These are phyloP conservation scores for Keqinozyma sinolaborantium DNA, from an alignment of 1,139 yeast species.

Conservation along the genomic window DNA sequence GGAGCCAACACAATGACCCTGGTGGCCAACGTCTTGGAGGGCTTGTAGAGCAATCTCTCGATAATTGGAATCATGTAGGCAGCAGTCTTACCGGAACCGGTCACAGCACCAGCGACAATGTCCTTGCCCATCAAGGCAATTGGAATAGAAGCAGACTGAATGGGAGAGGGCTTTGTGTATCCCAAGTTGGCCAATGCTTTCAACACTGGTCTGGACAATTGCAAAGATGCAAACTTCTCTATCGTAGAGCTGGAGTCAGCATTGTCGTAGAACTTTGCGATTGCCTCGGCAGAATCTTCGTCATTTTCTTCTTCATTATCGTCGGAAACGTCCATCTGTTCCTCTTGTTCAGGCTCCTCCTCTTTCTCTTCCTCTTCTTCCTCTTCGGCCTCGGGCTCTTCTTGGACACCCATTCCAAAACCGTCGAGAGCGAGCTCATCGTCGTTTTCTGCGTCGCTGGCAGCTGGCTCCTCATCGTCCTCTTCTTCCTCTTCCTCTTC, in stretches of 20 bases:
- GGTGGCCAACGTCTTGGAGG: conserved; percentile 79
- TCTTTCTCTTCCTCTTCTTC: conserved; percentile 24
- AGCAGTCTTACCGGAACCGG: conserved; percentile 99
- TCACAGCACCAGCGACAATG: conserved; percentile 98
- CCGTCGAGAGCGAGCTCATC: conserved; percentile 68
- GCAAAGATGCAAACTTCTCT: conserved; percentile 67
- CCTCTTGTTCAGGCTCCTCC: no score
- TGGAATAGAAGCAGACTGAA: conserved; percentile 92
- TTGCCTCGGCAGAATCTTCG: conserved; percentile 69
- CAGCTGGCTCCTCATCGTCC: conserved; percentile 25
- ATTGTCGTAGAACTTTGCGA: conserved; percentile 64
- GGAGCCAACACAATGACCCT: conserved; percentile 90
- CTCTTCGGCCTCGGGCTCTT: conserved; percentile 17
- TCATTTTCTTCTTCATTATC: conserved; percentile 29
- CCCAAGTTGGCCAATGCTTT: conserved; percentile 80
- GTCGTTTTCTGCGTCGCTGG: conserved; percentile 32
- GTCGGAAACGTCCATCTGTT: conserved; percentile 22
- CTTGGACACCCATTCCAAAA: conserved; percentile 63
- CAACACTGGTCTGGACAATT: conserved; percentile 84
- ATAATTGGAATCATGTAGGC: conserved; percentile 95
- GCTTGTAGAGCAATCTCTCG: conserved; percentile 87
- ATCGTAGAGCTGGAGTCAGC: conserved; percentile 35
- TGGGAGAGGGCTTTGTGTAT: conserved; percentile 84
- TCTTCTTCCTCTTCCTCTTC: conserved; percentile 26
- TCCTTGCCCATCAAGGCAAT: conserved; percentile 90